Base-by-base conservation (phyloP, 805 yeast genomes). In the Tetrapisispora pingtungensis region DNA sequence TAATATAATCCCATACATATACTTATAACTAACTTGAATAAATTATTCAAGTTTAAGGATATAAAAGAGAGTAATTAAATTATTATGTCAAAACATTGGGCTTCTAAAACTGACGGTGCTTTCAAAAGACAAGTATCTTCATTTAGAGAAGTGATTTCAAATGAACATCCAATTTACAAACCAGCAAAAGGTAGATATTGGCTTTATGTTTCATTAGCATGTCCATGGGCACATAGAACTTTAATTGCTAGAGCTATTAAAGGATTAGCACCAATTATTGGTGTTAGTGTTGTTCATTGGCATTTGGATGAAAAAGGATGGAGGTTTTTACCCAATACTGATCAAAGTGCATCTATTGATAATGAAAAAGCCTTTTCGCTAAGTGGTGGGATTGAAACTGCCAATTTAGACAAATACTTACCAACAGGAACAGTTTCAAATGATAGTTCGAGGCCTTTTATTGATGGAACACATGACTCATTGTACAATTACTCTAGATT, bases 191-290 rank as follows among this genome's bases (percentile, higher is more conserved):
- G 77, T 46, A 74, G 98, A 56, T 90, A 90, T 60, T 95, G 89
- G 65, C 72, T 88, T 44, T 89, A 84, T 55, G 95, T 87, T 10
- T 82, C 93, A 0, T 70, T 73, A 40, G 96, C 96, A 1, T 90
- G 98, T 65, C 97, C 98, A 4, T 90, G 97, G 77, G 97, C 97
- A 1, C 95, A 86, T 59, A 73, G 97, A 49, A 78, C 89, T 0
- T 69, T 89, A 46, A 81, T 87, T 43, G 72, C 81, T 3, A 68
- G 96, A 43, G 64, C 73, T 12, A 68, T 90, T 49, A 87, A 88
- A 67, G 95, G 96, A 1, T 62, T 83, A 41, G 65, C 72, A 1
- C 66, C 75, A 1, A 64, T 81, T 10, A 77, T 82, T 48, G 75
- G 78, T 3, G 71, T 81, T 28, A 78, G 89, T 18, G 87, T 86